Percentiles rank a stretch among this genome's conserved stretches.
Conservation (phyloP, 2,329 filamentous ascomycete genomes). For the Talaromyces albobiverticillius region DNA sequence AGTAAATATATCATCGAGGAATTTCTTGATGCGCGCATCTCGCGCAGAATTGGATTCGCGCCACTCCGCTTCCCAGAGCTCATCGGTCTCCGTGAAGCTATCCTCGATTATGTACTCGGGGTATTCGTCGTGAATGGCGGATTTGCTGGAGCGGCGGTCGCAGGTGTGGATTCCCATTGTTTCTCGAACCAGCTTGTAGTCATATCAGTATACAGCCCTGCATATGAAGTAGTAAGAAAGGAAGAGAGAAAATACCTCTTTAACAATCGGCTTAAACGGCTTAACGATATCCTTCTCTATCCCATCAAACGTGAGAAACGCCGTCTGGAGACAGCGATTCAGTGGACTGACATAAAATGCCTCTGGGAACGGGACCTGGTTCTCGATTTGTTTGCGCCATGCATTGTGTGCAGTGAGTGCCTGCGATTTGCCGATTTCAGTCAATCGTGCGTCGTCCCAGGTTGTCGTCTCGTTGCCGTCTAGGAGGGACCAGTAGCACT, state of each 20-base stretch:
- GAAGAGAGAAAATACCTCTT: conserved; percentile 41
- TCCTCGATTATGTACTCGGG: conserved; percentile 52
- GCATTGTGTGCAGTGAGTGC: conserved; percentile 44
- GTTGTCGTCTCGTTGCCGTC: conserved; percentile 54
- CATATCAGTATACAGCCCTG: no score
- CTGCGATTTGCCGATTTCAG: conserved; percentile 51
- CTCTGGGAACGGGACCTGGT: conserved; percentile 52
- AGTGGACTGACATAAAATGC: conserved; percentile 59
- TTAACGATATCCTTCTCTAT: conserved; percentile 44
- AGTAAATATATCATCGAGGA: conserved; percentile 55
- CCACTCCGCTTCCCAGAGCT: conserved; percentile 48
- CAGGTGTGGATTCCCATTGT: conserved; percentile 61
- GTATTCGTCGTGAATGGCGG: conserved; percentile 48
- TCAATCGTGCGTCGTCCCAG: conserved; percentile 61
- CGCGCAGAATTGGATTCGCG: conserved; percentile 51
- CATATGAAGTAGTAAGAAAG: not conserved
- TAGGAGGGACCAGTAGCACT: conserved; percentile 59
- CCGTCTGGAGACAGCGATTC: conserved; percentile 57
- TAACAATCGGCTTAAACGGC: conserved; percentile 55
- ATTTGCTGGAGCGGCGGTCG: conserved; percentile 52
- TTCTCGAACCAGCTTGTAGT: conserved; percentile 51
- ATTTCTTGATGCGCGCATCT: conserved; percentile 42
- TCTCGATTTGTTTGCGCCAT: conserved; percentile 48
- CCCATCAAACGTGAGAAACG: conserved; percentile 51
- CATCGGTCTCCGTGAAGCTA: conserved; percentile 54